phyloP scores from a whole-genome alignment of 2,329 filamentous ascomycete genomes.

The Fusarium brevicatenulatum region DNA sequence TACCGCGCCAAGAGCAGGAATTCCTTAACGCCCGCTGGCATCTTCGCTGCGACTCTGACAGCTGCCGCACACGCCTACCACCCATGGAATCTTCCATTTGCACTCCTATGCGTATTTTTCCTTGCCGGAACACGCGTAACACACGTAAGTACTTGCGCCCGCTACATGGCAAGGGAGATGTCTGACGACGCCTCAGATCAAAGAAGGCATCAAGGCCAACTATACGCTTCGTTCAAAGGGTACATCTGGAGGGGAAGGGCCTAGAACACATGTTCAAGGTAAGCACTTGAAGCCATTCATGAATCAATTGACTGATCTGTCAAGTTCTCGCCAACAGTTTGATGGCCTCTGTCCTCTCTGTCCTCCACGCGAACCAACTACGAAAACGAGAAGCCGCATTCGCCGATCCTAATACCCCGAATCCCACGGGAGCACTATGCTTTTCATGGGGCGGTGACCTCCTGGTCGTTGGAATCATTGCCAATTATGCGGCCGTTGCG shows the following conservation, averaged over 20 bases:
- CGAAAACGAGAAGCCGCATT: slow-evolving; percentile 57
- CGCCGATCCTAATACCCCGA: slow-evolving; percentile 45
- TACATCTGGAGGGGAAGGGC: slow-evolving; percentile 78
- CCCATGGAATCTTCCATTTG: slow-evolving; percentile 93
- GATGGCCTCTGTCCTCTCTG: slow-evolving; percentile 73
- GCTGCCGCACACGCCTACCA: slow-evolving; percentile 87
- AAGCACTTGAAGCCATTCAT: slow-evolving; percentile 19
- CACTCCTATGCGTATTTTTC: slow-evolving; percentile 85
- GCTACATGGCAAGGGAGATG: neutral
- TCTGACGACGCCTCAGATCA: slow-evolving; percentile 66
- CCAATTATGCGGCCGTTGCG: slow-evolving; percentile 90
- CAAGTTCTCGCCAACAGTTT: slow-evolving; percentile 85
- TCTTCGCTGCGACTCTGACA: slow-evolving; percentile 77
- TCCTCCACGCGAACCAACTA: slow-evolving; percentile 71
- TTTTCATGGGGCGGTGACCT: slow-evolving; percentile 71
- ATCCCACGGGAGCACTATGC: slow-evolving; percentile 59
- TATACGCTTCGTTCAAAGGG: slow-evolving; percentile 83
- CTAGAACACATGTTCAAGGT: slow-evolving; percentile 85
- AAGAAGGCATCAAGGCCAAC: slow-evolving; percentile 84
- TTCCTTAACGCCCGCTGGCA: slow-evolving; percentile 81
- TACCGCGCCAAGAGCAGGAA: slow-evolving; percentile 76
- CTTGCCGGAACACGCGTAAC: slow-evolving; percentile 84
- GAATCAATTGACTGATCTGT: slow-evolving; percentile 1
- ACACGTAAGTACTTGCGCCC: slow-evolving; percentile 64
- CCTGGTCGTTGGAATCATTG: slow-evolving; percentile 72